phyloP scores from a whole-genome alignment of 2,329 filamentous ascomycete species.

The Pestalotiopsis sp. region DNA sequence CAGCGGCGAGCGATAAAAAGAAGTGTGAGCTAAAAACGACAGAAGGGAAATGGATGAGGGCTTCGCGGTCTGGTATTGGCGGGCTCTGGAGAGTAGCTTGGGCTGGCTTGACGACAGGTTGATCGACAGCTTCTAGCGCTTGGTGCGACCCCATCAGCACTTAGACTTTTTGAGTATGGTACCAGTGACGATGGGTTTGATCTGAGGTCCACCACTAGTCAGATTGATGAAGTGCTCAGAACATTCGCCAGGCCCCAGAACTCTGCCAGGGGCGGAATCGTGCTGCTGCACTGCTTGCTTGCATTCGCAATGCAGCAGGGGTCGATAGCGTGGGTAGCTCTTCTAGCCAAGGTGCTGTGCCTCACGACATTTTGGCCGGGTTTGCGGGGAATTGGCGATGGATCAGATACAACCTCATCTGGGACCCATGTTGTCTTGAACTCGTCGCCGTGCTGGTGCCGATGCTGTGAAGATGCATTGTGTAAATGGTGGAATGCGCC shows the following conservation, averaged over 20 bases:
- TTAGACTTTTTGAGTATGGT: slow-evolving; percentile 1
- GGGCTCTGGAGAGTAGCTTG: background rate
- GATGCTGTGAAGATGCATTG: background rate
- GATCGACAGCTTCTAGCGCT: slow-evolving; percentile 7
- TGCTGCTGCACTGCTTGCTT: slow-evolving; percentile 14
- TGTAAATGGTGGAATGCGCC: background rate
- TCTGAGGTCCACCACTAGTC: slow-evolving; percentile 10
- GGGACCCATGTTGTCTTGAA: background rate
- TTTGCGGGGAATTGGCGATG: slow-evolving; percentile 8
- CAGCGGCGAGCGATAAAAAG: background rate
- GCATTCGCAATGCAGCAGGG: slow-evolving; percentile 14
- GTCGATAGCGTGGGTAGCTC: slow-evolving; percentile 7
- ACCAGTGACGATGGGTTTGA: slow-evolving; percentile 3
- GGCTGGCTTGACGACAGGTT: background rate
- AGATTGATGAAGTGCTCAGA: slow-evolving; percentile 11
- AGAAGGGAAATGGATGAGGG: slow-evolving; percentile 2
- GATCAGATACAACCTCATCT: background rate
- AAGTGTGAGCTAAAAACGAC: background rate
- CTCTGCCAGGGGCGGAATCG: background rate
- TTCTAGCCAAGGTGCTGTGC: slow-evolving; percentile 5
- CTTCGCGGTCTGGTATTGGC: background rate
- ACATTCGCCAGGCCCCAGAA: background rate
- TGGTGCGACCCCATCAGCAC: slow-evolving; percentile 8
- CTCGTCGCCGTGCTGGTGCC: background rate
- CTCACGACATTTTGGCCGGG: slow-evolving; percentile 8